Conservation (phyloP, 805 yeast species). For the Metschnikowia kofuensis region DNA sequence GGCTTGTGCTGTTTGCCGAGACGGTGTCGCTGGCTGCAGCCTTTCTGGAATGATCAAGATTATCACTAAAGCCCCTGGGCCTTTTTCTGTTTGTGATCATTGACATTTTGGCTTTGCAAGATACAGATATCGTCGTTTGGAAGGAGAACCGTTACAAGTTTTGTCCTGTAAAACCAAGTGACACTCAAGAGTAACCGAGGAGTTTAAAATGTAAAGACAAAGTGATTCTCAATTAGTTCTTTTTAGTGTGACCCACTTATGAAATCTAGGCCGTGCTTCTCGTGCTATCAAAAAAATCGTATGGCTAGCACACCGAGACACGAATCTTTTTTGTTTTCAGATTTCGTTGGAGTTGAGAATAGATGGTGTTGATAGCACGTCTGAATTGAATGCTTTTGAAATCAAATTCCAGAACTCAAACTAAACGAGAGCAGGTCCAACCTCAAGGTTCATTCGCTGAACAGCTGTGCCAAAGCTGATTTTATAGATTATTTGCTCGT, state of each 20-base stretch:
- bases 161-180: too few relatives aligned
- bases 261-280: too few relatives aligned
- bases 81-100: conserved; percentile 41
- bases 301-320: not conserved
- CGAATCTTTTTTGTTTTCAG: not conserved
- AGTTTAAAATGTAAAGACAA: not conserved
- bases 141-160: too few relatives aligned
- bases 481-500: not conserved
- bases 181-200: too few relatives aligned
- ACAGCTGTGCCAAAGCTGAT: not conserved
- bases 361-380: too few relatives aligned
- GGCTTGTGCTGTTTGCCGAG: not conserved
- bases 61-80: conserved; percentile 44
- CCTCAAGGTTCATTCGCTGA: not conserved
- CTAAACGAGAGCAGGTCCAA: not conserved
- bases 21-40: conserved; percentile 12
- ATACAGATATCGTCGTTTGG: too few relatives aligned
- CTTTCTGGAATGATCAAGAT: conserved; percentile 25
- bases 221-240: too few relatives aligned
- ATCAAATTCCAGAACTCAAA: too few relatives aligned
- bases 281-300: too few relatives aligned
- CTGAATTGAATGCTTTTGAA: too few relatives aligned
- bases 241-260: not conserved
- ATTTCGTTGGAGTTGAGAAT: too few relatives aligned
- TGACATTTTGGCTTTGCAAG: conserved; percentile 23